Percentiles rank a stretch among this genome's conserved stretches.
phyloP scores from a whole-genome alignment of 73 alveolate species.

The Paramecium caudatum region DNA sequence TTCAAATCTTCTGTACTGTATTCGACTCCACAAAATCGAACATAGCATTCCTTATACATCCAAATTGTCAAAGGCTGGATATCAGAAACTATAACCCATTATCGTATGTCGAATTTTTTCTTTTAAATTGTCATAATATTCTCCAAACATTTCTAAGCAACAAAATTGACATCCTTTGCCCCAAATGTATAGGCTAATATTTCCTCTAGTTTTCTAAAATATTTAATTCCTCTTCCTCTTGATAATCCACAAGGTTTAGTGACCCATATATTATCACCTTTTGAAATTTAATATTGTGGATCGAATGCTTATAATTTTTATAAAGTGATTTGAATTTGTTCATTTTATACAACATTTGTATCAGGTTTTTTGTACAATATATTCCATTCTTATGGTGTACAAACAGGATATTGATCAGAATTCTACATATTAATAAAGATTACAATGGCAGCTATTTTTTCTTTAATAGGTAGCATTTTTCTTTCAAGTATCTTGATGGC shows the following conservation, averaged over 20 bases:
- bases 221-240: slow-evolving; percentile 95
- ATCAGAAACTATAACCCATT: slow-evolving; percentile 83
- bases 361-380: slow-evolving; percentile 33
- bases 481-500: neutral
- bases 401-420: slow-evolving; percentile 23
- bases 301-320: slow-evolving; percentile 4
- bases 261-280: slow-evolving; percentile 92
- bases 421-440: neutral
- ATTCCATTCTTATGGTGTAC: slow-evolving; percentile 71
- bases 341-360: neutral
- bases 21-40: slow-evolving; percentile 80
- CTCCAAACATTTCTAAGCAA: slow-evolving; percentile 95
- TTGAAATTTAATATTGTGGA: slow-evolving; percentile 83
- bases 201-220: slow-evolving; percentile 87
- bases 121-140: slow-evolving; percentile 92
- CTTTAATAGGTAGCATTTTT: slow-evolving; percentile 10
- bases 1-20: slow-evolving; percentile 65
- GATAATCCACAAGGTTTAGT: slow-evolving; percentile 96
- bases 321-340: too few species aligned
- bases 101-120: slow-evolving; percentile 93
- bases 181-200: slow-evolving; percentile 86
- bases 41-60: slow-evolving; percentile 83
- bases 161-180: slow-evolving; percentile 86
- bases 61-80: slow-evolving; percentile 82
- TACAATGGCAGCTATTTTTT: slow-evolving; percentile 26